These are phyloP conservation scores for Sarcodon sp. DNA, from an alignment of 768 basidiomycete species.

Conservation along the genomic window DNA sequence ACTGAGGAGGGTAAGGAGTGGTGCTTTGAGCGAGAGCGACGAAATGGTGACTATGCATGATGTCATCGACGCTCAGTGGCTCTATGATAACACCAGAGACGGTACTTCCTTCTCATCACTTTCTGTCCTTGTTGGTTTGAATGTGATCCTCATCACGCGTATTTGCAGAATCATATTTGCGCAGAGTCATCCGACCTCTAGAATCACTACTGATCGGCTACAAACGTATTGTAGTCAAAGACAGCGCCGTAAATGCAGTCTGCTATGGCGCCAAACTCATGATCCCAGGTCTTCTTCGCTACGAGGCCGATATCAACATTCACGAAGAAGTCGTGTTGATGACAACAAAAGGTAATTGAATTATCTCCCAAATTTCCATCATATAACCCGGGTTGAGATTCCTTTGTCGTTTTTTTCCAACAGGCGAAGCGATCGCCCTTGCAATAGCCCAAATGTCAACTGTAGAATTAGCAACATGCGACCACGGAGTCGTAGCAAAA, in stretches of 20 bases:
- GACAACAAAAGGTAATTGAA: constrained; percentile 81
- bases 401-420: not conserved
- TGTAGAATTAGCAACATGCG: constrained; percentile 94
- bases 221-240: constrained; percentile 98
- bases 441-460: constrained; percentile 98
- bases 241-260: constrained; percentile 97
- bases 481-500: constrained; percentile 97
- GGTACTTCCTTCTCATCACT: constrained; percentile 29
- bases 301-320: constrained; percentile 88
- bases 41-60: constrained; percentile 99
- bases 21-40: constrained; percentile 95
- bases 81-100: constrained; percentile 94
- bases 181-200: constrained; percentile 87
- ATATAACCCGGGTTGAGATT: not conserved
- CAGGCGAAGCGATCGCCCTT: constrained; percentile 87
- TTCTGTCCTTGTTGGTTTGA: not conserved
- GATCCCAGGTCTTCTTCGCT: constrained; percentile 96
- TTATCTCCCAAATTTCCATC: not conserved
- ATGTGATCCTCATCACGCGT: constrained; percentile 2
- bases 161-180: constrained; percentile 82
- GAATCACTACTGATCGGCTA: constrained; percentile 92
- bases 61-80: constrained; percentile 97
- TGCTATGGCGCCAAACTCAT: constrained; percentile 99
- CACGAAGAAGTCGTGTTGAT: constrained; percentile 96
- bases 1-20: constrained; percentile 84